These are phyloP conservation scores for Lactarius akahatsu DNA, from an alignment of 768 basidiomycete genomes.

Conservation along the genomic window DNA sequence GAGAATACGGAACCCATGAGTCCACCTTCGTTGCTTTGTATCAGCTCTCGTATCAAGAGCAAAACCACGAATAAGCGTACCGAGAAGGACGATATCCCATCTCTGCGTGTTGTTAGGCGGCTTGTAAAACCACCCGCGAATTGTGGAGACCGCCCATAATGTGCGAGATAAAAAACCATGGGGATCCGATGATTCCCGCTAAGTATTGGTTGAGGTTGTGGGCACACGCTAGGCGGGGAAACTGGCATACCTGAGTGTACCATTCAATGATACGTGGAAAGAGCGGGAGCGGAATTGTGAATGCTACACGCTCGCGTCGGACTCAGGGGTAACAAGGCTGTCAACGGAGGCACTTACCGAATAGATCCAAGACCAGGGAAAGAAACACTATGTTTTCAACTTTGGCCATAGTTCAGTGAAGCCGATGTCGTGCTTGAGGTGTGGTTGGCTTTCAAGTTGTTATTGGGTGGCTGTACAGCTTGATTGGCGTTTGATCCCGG, in stretches of 20 bases:
- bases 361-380: conserved; percentile 86
- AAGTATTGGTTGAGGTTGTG: conserved; percentile 12
- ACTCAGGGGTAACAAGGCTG: background rate
- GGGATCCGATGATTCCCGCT: conserved; percentile 73
- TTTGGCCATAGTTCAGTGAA: conserved; percentile 47
- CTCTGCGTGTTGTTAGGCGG: conserved; percentile 60
- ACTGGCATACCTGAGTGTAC: conserved; percentile 65
- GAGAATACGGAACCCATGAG: conserved; percentile 94
- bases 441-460: background rate
- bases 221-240: conserved; percentile 4
- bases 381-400: conserved; percentile 85
- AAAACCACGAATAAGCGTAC: conserved; percentile 38
- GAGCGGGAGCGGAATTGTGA: conserved; percentile 92
- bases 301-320: conserved; percentile 49
- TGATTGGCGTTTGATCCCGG: background rate
- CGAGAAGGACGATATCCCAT: conserved; percentile 96
- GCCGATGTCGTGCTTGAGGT: background rate
- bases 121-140: conserved; percentile 66
- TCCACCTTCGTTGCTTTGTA: conserved; percentile 50
- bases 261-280: conserved; percentile 98
- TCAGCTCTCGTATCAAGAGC: conserved; percentile 7
- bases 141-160: conserved; percentile 59
- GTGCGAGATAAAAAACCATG: conserved; percentile 72
- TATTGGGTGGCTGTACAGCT: background rate
- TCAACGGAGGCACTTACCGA: conserved; percentile 45